Base-by-base conservation (phyloP, 805 yeast genomes). In the Wickerhamiella australiensis region DNA sequence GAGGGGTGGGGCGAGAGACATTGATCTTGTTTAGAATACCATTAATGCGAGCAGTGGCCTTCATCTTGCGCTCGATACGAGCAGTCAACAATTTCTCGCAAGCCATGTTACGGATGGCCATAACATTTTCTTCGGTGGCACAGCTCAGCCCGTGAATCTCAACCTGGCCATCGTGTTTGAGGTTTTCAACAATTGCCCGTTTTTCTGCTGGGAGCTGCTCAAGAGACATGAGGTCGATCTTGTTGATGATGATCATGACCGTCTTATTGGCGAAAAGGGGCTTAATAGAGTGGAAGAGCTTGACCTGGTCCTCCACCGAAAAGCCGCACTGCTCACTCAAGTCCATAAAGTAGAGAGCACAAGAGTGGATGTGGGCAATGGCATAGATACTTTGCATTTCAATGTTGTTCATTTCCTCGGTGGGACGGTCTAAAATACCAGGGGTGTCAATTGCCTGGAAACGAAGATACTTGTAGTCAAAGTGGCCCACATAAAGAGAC, bases 401-500 rank as follows among this genome's bases (percentile, higher is more conserved):
- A 68, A 92, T 92, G 70, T 92, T 92, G 74, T 92, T 92, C 99
- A 92, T 92, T 66, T 92, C 98, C 69, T 92, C 99, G 42, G 96
- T 87, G 53, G 98, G 98, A 68, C 97, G 80, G 69, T 92, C 99
- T 66, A 92, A 74, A 61, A 92, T 88, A 73, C 99, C 99, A 29
- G 99, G 98, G 35, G 98, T 92, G 69, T 92, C 99, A 64, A 92
- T 92, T 50, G 97, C 98, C 73, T 92, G 99, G 74, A 92, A 92
- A 63, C 99, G 77, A 63, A 92, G 73, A 68, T 92, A 94, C 71
- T 92, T 92, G 73, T 92, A 92, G 71, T 92, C 99, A 66, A 92
- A 92, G 71, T 92, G 99, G 58, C 99, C 99, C 52, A 92, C 99
- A 61, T 86, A 92, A 60, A 92, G 72, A 27, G 96, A 85, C 72